Percentiles rank a stretch among this genome's conserved stretches.
phyloP scores from a whole-genome alignment of 352 stramenopile genomes.

The Blastocystis hominis region DNA sequence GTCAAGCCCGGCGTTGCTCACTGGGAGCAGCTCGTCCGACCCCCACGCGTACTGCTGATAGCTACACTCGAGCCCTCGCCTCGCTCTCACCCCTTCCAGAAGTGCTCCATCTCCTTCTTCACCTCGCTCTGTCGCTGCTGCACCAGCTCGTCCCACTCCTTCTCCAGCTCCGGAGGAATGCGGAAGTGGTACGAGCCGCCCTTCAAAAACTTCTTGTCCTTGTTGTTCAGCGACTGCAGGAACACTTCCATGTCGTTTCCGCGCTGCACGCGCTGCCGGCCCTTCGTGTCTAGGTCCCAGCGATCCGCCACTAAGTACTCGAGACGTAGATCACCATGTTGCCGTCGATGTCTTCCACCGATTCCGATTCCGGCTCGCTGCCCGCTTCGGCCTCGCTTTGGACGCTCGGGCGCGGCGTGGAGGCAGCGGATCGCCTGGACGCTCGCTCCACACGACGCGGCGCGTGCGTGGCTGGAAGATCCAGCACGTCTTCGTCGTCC shows the following conservation, averaged over 20 bases:
- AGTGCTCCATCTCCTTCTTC: background rate
- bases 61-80: background rate
- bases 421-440: background rate
- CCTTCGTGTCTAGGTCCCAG: background rate
- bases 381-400: background rate
- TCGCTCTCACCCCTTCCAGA: background rate
- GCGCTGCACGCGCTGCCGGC: background rate
- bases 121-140: background rate
- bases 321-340: slow-evolving; percentile 21
- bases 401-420: background rate
- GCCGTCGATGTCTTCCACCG: slow-evolving; percentile 16
- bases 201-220: background rate
- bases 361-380: background rate
- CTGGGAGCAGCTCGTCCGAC: slow-evolving; percentile 59
- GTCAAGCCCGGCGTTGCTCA: slow-evolving; percentile 61
- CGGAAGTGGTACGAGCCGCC: slow-evolving; percentile 39
- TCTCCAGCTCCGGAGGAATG: background rate
- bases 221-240: slow-evolving; percentile 4
- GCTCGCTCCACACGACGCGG: too few species aligned
- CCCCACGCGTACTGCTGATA: slow-evolving; percentile 57
- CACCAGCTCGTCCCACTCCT: background rate
- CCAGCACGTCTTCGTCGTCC: background rate
- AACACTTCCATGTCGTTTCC: slow-evolving; percentile 19
- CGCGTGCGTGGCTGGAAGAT: too few species aligned
- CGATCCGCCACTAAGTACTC: background rate